phyloP scores from a whole-genome alignment of 495 filamentous ascomycete genomes.

The Echria macrotheca region DNA sequence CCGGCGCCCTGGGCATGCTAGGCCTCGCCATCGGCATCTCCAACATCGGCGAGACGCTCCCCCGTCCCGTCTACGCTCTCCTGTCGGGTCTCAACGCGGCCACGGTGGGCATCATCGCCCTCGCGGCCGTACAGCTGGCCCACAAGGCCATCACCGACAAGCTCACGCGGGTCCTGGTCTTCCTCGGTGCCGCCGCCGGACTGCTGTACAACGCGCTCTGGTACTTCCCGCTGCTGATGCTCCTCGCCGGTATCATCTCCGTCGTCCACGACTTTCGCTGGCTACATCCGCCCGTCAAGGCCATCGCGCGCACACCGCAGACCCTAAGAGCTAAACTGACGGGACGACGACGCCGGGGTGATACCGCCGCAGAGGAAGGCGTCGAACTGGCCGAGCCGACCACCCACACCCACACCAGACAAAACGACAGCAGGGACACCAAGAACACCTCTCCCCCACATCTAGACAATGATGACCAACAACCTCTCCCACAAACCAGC shows the following conservation, averaged over 20 bases:
- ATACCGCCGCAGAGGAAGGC: background rate
- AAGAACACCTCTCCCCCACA: background rate
- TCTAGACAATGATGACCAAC: background rate
- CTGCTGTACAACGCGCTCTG: slow-evolving; percentile 73
- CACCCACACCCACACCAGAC: too few species aligned
- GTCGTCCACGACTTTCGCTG: slow-evolving; percentile 57
- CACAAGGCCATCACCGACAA: slow-evolving; percentile 72
- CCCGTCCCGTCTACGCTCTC: slow-evolving; percentile 63
- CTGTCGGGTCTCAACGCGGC: slow-evolving; percentile 74
- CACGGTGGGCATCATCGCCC: slow-evolving; percentile 72
- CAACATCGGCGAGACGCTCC: slow-evolving; percentile 55
- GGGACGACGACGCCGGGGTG: background rate
- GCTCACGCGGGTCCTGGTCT: slow-evolving; percentile 62
- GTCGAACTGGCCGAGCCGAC: background rate
- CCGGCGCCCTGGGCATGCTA: slow-evolving; percentile 75
- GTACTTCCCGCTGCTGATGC: slow-evolving; percentile 76
- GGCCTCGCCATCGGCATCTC: slow-evolving; percentile 63
- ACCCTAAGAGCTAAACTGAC: background rate
- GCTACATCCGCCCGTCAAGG: slow-evolving; percentile 30
- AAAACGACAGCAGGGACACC: background rate
- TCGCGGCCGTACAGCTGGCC: slow-evolving; percentile 71
- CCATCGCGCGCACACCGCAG: background rate
- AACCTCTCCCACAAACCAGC: background rate
- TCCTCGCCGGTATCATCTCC: slow-evolving; percentile 49
- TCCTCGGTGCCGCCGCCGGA: slow-evolving; percentile 63